Evolutionary conservation across 2,329 filamentous ascomycete species (phyloP).

Genomic region (Phyllosticta citrichinensis): DNA sequence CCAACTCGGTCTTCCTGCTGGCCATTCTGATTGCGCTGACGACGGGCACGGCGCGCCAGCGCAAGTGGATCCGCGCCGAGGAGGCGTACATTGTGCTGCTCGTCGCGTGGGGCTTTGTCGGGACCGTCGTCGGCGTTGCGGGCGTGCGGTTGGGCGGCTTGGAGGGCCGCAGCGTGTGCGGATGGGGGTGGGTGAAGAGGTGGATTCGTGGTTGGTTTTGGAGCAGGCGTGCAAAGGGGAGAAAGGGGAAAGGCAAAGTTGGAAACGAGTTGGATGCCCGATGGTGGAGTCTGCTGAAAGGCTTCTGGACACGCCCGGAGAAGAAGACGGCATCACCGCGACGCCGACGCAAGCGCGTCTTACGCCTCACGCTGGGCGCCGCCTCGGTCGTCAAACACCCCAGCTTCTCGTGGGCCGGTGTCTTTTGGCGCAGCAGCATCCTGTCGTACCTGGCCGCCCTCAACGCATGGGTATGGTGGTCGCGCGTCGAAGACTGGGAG

Average conservation of each 20-base stretch:
- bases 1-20: slow-evolving; percentile 15
- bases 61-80: slow-evolving; percentile 13
- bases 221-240: not conserved
- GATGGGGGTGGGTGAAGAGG: not conserved
- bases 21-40: slow-evolving; percentile 17
- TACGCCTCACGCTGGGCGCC: not conserved
- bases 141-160: not conserved
- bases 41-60: slow-evolving; percentile 10
- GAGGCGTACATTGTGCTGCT: slow-evolving; percentile 18
- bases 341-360: not conserved
- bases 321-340: not conserved
- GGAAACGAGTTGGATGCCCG: not conserved
- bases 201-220: not conserved
- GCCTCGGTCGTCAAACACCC: not conserved
- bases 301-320: not conserved
- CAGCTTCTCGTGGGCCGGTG: not conserved
- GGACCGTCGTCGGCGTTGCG: not conserved
- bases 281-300: not conserved
- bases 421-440: not conserved
- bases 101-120: slow-evolving; percentile 15
- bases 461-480: not conserved
- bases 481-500: not conserved
- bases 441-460: not conserved
- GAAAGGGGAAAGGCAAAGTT: not conserved
- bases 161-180: not conserved